Evolutionary conservation across 768 basidiomycete species (phyloP), one percentile per base, ranked within the genome.

Genomic region (Psilocybe tampanensis): DNA sequence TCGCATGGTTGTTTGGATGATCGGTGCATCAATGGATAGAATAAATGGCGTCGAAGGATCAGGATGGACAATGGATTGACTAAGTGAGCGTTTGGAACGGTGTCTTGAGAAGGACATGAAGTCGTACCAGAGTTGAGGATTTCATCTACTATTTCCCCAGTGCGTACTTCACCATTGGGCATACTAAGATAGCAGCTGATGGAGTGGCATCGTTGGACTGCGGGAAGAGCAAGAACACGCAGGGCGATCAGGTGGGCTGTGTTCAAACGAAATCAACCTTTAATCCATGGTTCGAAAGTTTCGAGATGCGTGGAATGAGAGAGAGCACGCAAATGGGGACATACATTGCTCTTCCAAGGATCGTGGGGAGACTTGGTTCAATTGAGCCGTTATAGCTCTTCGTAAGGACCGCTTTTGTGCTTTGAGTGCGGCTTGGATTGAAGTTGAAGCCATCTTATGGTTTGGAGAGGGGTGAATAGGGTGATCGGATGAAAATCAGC

Each of bases 161-260:
- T 92, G 63, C 86, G 79, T 22, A 86, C 76, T 63, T 93, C 91
- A 3, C 80, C 88, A 1, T 79, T 68, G 11, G 89, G 88, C 91
- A 93, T 92, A 70, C 84, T 92, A 41, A 93, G 75, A 68, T 88
- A 93, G 69, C 91, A 93, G 73, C 89, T 86, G 26, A 92, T 68
- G 4, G 75, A 74, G 49, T 77, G 49, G 77, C 79, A 36, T 64
- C 22, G 64, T 33, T 76, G 69, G 63, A 91, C 88, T 8, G 76
- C 74, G 1, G 86, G 75, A 17, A 85, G 69, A 0, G 78, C 66
- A 18, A 86, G 62, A 24, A 92, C 73, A 55, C 74, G 76, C 12
- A 69, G 66, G 6, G 77, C 69, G 50, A 90, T 78, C 26, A 73
- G 75, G 54, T 67, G 70, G 12, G 84, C 86, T 86, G 4, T n/a